phyloP scores from a whole-genome alignment of 2,329 filamentous ascomycete species.

The Ceratocystis destructans region DNA sequence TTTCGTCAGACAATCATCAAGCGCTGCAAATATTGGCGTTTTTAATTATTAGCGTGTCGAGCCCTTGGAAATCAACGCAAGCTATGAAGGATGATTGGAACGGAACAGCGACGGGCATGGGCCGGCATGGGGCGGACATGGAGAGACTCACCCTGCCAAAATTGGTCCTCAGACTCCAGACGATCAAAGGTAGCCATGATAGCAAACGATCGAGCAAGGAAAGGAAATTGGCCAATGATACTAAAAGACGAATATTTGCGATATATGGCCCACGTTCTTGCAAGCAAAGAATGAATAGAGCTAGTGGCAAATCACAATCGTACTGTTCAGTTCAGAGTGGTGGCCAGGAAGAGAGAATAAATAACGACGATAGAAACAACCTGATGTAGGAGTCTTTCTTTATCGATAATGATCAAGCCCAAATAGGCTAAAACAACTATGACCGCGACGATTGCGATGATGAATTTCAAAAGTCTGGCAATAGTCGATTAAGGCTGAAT shows the following conservation, averaged over 20 bases:
- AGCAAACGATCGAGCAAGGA: not conserved
- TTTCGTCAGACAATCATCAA: slow-evolving; percentile 34
- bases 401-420: not conserved
- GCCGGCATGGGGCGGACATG: not conserved
- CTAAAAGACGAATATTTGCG: not conserved
- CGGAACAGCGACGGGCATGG: too few relatives aligned
- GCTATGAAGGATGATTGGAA: not conserved
- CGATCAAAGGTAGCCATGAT: slow-evolving; percentile 16
- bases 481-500: not conserved
- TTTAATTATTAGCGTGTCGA: not conserved
- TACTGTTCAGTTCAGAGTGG: not conserved
- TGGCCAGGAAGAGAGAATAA: not conserved
- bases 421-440: not conserved
- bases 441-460: not conserved
- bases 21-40: slow-evolving; percentile 28
- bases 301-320: not conserved
- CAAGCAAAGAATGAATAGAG: not conserved
- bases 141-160: slow-evolving; percentile 61
- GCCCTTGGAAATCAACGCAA: not conserved
- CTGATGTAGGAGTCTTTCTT: not conserved
- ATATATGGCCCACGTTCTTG: not conserved
- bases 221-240: not conserved
- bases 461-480: not conserved
- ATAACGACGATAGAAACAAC: not conserved
- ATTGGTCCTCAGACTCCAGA: slow-evolving; percentile 52